These are phyloP conservation scores for Exophiala lecanii-corni DNA, from an alignment of 2,329 filamentous ascomycete genomes.

Conservation along the genomic window DNA sequence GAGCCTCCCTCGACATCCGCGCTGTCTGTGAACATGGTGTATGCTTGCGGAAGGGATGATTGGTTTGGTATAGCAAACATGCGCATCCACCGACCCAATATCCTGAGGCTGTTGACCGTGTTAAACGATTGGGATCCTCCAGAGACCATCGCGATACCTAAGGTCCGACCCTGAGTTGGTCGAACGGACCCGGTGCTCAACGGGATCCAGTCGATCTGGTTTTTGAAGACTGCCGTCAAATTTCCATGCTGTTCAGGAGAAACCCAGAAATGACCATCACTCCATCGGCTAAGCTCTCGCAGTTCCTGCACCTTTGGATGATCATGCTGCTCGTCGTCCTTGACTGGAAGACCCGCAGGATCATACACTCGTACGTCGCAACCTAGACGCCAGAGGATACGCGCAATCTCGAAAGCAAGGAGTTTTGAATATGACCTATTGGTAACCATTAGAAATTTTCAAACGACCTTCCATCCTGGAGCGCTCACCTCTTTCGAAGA, in stretches of 20 bases:
- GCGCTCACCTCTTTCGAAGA: slow-evolving; percentile 39
- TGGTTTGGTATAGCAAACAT: slow-evolving; percentile 67
- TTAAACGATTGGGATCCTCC: slow-evolving; percentile 66
- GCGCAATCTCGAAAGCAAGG: slow-evolving; percentile 54
- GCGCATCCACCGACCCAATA: slow-evolving; percentile 65
- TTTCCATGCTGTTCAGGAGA: slow-evolving; percentile 65
- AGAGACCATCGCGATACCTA: slow-evolving; percentile 58
- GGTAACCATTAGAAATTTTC: slow-evolving; percentile 29
- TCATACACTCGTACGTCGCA: slow-evolving; percentile 63
- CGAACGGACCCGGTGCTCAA: slow-evolving; percentile 57
- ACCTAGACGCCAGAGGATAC: slow-evolving; percentile 60
- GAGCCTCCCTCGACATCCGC: slow-evolving; percentile 40
- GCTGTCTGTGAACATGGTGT: slow-evolving; percentile 57
- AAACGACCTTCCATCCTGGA: not conserved
- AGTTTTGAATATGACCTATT: slow-evolving; percentile 58
- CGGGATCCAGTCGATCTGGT: slow-evolving; percentile 62
- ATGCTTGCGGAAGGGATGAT: slow-evolving; percentile 59
- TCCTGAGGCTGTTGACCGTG: slow-evolving; percentile 58
- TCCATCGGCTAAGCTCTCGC: slow-evolving; percentile 57
- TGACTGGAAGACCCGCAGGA: slow-evolving; percentile 55
- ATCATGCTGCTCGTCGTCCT: slow-evolving; percentile 55
- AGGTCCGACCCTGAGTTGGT: slow-evolving; percentile 60
- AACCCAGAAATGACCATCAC: slow-evolving; percentile 63
- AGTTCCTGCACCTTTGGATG: slow-evolving; percentile 62
- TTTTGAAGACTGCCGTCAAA: slow-evolving; percentile 39